A percentile compares a stretch with the other conserved stretches of the same genome.
These are phyloP conservation scores for Ochromonas danica DNA, from an alignment of 108 stramenopile species.

Conservation along the genomic window DNA sequence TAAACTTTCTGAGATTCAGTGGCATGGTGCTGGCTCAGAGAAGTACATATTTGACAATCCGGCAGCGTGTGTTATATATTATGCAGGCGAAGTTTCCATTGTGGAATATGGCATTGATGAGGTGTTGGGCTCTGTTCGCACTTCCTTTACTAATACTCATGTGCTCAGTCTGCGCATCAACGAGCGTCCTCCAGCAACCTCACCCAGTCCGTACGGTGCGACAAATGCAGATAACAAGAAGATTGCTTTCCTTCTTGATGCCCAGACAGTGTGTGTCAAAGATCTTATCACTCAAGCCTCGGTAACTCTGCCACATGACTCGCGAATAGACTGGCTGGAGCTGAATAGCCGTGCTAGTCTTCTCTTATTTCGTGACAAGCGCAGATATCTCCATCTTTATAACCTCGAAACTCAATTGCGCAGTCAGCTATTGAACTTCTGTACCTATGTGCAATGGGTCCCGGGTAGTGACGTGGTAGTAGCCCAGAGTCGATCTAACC, in stretches of 20 bases:
- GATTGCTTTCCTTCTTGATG: conserved; percentile 64
- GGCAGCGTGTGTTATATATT: conserved; percentile 48
- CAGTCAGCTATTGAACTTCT: conserved; percentile 56
- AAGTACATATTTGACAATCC: conserved; percentile 64
- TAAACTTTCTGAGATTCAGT: conserved; percentile 60
- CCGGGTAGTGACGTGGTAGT: conserved; percentile 65
- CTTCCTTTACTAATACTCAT: conserved; percentile 54
- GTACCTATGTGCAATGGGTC: conserved; percentile 69
- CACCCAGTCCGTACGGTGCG: neutral
- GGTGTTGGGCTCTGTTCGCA: conserved; percentile 57
- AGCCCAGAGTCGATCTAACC: conserved; percentile 54
- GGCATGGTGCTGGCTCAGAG: conserved; percentile 49
- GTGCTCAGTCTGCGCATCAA: conserved; percentile 61
- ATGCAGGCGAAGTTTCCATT: conserved; percentile 58
- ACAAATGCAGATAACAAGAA: conserved; percentile 53
- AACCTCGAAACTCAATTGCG: conserved; percentile 51
- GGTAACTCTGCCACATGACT: conserved; percentile 54
- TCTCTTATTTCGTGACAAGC: conserved; percentile 60
- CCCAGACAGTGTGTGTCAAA: conserved; percentile 61
- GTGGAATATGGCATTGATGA: conserved; percentile 66
- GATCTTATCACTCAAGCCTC: conserved; percentile 51
- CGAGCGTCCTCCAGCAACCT: conserved; percentile 44
- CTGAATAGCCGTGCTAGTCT: conserved; percentile 57
- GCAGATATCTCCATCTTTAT: conserved; percentile 55
- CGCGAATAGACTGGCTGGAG: conserved; percentile 65